Evolutionary conservation across 441 rosid species (phyloP).

Genomic region (Daphne laureola): DNA sequence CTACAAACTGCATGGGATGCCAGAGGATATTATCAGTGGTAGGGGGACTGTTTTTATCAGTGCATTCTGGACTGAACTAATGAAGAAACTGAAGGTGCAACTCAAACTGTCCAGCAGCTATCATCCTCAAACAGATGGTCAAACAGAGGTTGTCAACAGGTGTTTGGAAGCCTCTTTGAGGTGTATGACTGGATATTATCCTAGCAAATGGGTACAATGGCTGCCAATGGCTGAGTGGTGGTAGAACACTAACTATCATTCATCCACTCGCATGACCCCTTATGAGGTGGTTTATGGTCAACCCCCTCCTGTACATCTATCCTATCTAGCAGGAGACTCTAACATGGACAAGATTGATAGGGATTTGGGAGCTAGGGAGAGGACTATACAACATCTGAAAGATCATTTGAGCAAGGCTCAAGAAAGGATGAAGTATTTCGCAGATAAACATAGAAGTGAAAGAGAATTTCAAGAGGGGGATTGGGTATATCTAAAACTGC

Average conservation of each 20-base stretch:
- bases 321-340: not conserved
- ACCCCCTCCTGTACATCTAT: not conserved
- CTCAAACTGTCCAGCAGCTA: not conserved
- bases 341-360: not conserved
- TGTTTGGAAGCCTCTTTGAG: conserved; percentile 2
- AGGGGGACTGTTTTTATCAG: not conserved
- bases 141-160: not conserved
- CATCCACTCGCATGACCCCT: not conserved
- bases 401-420: not conserved
- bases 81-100: too few species aligned
- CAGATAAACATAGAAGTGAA: not conserved
- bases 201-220: not conserved
- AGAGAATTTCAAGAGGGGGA: not conserved
- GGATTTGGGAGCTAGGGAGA: not conserved
- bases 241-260: not conserved
- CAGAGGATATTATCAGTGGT: not conserved
- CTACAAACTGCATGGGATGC: not conserved
- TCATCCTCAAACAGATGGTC: conserved; percentile 1
- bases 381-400: rapidly evolving
- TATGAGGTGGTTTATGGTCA: not conserved
- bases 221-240: not conserved
- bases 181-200: not conserved
- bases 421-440: not conserved
- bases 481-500: not conserved
- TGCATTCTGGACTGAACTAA: too few species aligned